These are phyloP conservation scores for Rauvolfia tetraphylla DNA, from an alignment of 257 asterid genomes.

Conservation along the genomic window DNA sequence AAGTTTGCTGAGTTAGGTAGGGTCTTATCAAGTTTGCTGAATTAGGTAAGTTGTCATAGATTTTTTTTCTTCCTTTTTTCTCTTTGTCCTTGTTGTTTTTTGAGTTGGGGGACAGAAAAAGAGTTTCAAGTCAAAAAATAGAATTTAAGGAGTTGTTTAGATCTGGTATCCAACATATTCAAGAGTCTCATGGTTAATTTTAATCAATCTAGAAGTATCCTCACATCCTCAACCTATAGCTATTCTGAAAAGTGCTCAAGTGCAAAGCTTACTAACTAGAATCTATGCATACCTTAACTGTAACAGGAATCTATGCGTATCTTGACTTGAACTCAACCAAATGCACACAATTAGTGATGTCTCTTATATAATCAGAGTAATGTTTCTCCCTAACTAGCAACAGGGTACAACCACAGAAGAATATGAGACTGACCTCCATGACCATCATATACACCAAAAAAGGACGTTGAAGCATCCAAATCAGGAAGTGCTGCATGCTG, in stretches of 20 bases:
- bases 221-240: background rate
- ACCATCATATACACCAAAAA: constrained; percentile 98
- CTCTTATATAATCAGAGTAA: background rate
- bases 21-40: too few species aligned
- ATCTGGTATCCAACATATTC: too few species aligned
- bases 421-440: constrained; percentile 75
- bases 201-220: background rate
- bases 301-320: background rate
- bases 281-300: background rate
- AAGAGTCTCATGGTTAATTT: too few species aligned
- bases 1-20: too few species aligned
- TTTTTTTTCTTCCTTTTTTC: too few species aligned
- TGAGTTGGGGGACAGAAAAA: too few species aligned
- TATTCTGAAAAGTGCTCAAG: background rate
- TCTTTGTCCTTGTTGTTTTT: too few species aligned
- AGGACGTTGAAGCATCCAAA: constrained; percentile 76
- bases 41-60: too few species aligned
- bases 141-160: too few species aligned
- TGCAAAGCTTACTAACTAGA: background rate
- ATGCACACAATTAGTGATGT: too few species aligned
- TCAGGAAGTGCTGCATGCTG: constrained; percentile 87
- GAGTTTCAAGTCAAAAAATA: too few species aligned
- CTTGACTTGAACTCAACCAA: constrained; percentile 1
- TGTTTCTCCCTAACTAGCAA: background rate
- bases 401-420: constrained; percentile 10